Conservation (phyloP, 2,329 filamentous ascomycete species). For the Botryotinia narcissicola region DNA sequence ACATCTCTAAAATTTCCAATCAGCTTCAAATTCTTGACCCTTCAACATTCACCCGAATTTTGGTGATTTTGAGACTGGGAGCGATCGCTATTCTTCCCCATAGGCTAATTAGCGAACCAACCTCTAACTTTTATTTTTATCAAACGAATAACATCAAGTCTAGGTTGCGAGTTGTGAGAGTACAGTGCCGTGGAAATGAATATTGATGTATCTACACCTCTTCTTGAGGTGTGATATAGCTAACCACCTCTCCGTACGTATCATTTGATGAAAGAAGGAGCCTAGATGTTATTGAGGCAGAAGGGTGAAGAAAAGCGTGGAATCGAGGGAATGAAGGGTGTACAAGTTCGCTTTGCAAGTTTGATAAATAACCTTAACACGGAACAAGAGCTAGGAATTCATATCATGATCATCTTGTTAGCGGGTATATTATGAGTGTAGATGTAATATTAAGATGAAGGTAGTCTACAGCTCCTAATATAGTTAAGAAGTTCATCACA, state of each 20-base stretch:
- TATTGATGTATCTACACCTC: conserved; percentile 52
- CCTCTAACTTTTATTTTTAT: too few relatives aligned
- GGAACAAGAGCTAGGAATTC: accelerated
- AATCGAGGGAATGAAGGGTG: conserved; percentile 51
- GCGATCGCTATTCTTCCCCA: too few relatives aligned
- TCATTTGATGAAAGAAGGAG: too few relatives aligned
- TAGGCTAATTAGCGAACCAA: too few relatives aligned
- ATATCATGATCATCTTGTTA: background rate
- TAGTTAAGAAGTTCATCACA: conserved; percentile 31
- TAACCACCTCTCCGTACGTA: too few relatives aligned
- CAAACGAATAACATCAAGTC: too few relatives aligned
- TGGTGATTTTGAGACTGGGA: too few relatives aligned
- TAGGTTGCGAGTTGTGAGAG: too few relatives aligned
- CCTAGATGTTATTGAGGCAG: too few relatives aligned
- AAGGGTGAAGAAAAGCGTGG: conserved; percentile 42
- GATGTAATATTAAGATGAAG: conserved; percentile 53
- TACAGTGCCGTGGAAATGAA: conserved; percentile 37
- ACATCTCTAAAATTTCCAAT: background rate
- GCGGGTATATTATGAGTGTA: conserved; percentile 46
- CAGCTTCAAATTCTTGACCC: background rate
- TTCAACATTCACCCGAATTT: background rate
- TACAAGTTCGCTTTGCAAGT: conserved; percentile 51
- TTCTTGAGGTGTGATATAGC: conserved; percentile 35
- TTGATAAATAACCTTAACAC: accelerated
- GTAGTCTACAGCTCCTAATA: conserved; percentile 41